phyloP scores from a whole-genome alignment of 2,329 filamentous ascomycete species.

The Beauveria brongniartii region DNA sequence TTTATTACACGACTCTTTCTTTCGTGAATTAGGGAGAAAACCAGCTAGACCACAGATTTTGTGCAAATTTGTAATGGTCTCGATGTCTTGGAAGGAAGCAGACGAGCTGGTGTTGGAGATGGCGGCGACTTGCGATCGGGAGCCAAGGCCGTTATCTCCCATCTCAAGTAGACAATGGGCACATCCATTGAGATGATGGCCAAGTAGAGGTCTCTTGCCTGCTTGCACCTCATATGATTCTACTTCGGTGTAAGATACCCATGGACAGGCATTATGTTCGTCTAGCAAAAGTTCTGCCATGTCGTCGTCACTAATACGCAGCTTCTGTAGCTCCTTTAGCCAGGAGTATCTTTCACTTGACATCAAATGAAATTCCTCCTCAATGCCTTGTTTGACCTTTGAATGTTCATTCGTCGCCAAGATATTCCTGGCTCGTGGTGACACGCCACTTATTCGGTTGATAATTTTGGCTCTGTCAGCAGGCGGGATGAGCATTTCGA shows the following conservation, averaged over 20 bases:
- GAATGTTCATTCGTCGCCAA: neutral
- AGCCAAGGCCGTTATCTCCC: too few relatives aligned
- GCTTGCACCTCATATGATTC: neutral
- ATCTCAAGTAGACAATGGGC: neutral
- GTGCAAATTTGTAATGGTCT: neutral
- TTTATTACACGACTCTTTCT: neutral
- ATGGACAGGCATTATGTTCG: neutral
- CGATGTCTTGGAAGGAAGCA: neutral
- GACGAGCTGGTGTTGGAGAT: neutral
- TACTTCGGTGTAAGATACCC: neutral
- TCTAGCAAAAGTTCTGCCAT: neutral
- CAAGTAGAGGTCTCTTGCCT: neutral
- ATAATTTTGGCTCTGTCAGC: neutral
- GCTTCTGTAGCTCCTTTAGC: neutral
- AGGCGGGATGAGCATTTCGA: neutral
- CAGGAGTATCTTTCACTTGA: neutral
- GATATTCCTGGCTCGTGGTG: too few relatives aligned
- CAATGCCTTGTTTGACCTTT: neutral
- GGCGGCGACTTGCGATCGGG: rapidly evolving
- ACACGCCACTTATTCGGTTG: neutral
- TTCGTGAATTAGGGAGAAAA: neutral
- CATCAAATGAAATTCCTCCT: neutral
- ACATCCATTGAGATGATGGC: neutral
- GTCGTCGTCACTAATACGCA: neutral
- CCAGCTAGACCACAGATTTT: neutral